A percentile compares a stretch with the other conserved stretches of the same genome.
These are phyloP conservation scores for Ephemerocybe angulata DNA, from an alignment of 768 basidiomycete genomes.

Conservation along the genomic window DNA sequence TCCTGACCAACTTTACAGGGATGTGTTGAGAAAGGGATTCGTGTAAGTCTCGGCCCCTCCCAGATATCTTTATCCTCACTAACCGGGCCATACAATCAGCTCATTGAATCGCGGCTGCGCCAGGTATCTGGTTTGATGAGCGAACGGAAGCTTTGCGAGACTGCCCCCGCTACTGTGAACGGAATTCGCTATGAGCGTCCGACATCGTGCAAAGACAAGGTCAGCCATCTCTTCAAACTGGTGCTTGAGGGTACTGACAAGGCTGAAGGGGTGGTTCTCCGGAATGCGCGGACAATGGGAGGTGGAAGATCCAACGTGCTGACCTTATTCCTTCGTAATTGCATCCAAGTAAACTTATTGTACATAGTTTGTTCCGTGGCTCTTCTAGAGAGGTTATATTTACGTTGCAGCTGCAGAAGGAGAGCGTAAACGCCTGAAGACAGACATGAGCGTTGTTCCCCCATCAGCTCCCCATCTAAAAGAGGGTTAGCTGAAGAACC, in stretches of 20 bases:
- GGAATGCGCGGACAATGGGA: conserved; percentile 33
- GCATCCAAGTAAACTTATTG: too few species aligned
- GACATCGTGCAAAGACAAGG: conserved; percentile 25
- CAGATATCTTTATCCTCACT: conserved; percentile 1
- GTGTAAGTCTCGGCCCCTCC: conserved; percentile 24
- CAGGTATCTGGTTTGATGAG: conserved; percentile 22
- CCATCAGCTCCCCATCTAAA: conserved; percentile 68
- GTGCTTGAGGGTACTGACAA: conserved; percentile 1
- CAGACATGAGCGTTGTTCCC: conserved; percentile 61
- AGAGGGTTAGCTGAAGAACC: conserved; percentile 2
- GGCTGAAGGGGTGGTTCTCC: conserved; percentile 24
- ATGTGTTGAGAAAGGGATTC: conserved; percentile 22
- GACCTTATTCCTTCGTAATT: background rate
- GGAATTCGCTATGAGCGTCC: conserved; percentile 22
- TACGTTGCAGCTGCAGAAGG: conserved; percentile 31
- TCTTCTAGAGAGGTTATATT: conserved; percentile 4
- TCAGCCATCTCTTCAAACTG: too few species aligned
- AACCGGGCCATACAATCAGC: conserved; percentile 14
- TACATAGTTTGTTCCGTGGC: background rate
- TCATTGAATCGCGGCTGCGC: conserved; percentile 27
- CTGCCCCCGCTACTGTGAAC: conserved; percentile 25
- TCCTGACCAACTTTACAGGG: conserved; percentile 19
- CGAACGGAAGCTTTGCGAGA: conserved; percentile 28
- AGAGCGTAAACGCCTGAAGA: conserved; percentile 65
- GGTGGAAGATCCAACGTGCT: conserved; percentile 26